Percentiles rank a stretch among this genome's conserved stretches.
Evolutionary conservation across 1,284 basidiomycete species (phyloP).

Genomic region (Pisolithus thermaeus): DNA sequence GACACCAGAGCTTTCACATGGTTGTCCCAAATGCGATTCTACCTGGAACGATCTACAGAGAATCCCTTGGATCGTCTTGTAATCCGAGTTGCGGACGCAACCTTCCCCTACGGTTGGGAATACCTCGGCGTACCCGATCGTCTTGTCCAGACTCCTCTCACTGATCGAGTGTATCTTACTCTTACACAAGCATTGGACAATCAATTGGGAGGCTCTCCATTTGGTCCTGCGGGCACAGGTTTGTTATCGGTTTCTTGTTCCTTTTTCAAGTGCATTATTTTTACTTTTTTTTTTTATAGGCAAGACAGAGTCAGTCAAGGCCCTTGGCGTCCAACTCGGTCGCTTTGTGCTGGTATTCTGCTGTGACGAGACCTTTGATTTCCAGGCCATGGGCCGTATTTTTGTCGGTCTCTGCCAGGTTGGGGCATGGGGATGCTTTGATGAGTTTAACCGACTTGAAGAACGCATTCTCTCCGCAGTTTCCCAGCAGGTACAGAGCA

Average conservation of each 20-base stretch:
- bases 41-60: slow-evolving; percentile 67
- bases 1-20: slow-evolving; percentile 81
- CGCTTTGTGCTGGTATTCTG: slow-evolving; percentile 99
- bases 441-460: slow-evolving; percentile 97
- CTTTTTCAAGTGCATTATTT: neutral
- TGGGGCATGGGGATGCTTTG: slow-evolving; percentile 98
- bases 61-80: slow-evolving; percentile 78
- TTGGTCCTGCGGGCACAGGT: slow-evolving; percentile 98
- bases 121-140: slow-evolving; percentile 96
- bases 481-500: slow-evolving; percentile 98
- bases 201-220: slow-evolving; percentile 94
- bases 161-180: slow-evolving; percentile 96
- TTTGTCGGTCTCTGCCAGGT: slow-evolving; percentile 98
- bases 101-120: slow-evolving; percentile 98
- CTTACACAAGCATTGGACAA: slow-evolving; percentile 94
- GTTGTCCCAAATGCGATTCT: slow-evolving; percentile 99
- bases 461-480: slow-evolving; percentile 98
- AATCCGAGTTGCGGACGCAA: slow-evolving; percentile 87
- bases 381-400: slow-evolving; percentile 99
- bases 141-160: slow-evolving; percentile 96
- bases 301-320: slow-evolving; percentile 99
- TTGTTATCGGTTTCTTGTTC: slow-evolving; percentile 1
- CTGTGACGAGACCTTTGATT: slow-evolving; percentile 99
- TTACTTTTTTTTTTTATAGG: slow-evolving; percentile 44
- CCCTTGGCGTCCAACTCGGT: slow-evolving; percentile 94